Conservation (phyloP, 2,329 filamentous ascomycete genomes). For the Diaporthe amygdali region DNA sequence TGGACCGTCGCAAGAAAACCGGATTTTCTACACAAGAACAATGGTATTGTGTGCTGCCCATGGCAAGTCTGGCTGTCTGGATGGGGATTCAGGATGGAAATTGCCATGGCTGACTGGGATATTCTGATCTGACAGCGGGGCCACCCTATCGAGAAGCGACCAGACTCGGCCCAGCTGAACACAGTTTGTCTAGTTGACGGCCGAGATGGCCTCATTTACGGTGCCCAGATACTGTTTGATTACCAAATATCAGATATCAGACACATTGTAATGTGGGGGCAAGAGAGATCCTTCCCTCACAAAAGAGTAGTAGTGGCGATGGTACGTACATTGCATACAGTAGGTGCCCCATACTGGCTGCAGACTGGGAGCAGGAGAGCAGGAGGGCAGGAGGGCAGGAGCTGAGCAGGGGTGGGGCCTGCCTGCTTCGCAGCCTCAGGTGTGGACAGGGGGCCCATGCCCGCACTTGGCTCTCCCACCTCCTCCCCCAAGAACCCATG, state of each 20-base stretch:
- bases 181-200: not conserved
- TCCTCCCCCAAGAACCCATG: not conserved
- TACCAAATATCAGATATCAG: not conserved
- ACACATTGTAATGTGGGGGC: not conserved
- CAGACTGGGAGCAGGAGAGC: no score
- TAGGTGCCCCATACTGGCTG: no score
- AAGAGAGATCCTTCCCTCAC: not conserved
- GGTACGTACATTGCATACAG: not conserved
- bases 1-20: no score
- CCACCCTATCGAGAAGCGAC: not conserved
- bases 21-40: not conserved
- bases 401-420: not conserved
- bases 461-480: no score
- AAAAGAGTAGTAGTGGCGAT: no score
- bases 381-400: not conserved
- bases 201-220: slow-evolving; percentile 10
- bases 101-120: slow-evolving; percentile 7
- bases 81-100: not conserved
- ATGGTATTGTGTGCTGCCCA: not conserved
- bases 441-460: not conserved
- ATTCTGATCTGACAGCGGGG: slow-evolving; percentile 13
- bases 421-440: not conserved
- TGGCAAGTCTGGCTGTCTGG: not conserved
- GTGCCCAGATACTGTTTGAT: slow-evolving; percentile 1
- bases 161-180: slow-evolving; percentile 1